These are phyloP conservation scores for Aureobasidium sp. DNA, from an alignment of 2,329 filamentous ascomycete species.

Conservation along the genomic window DNA sequence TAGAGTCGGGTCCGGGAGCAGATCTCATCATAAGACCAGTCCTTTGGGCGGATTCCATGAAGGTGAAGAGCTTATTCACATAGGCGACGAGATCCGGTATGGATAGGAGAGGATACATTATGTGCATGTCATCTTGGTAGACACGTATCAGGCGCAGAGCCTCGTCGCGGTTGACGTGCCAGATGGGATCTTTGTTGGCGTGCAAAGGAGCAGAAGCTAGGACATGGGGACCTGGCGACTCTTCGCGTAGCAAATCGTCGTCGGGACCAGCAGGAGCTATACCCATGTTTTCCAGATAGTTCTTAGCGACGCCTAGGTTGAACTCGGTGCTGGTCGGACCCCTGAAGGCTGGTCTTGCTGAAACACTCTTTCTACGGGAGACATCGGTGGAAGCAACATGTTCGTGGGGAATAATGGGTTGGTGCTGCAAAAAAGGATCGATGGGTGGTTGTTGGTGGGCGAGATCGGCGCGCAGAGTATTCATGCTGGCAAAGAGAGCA, in stretches of 20 bases:
- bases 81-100: conserved; percentile 65
- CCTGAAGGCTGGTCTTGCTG: conserved; percentile 55
- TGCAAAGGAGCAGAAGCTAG: conserved; percentile 29
- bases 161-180: conserved; percentile 69
- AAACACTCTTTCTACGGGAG: conserved; percentile 14
- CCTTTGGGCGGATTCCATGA: conserved; percentile 59
- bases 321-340: conserved; percentile 81
- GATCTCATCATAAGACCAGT: conserved; percentile 49
- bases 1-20: conserved; percentile 48
- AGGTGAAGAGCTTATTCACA: conserved; percentile 60
- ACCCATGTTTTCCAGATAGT: conserved; percentile 81
- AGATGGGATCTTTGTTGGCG: conserved; percentile 64
- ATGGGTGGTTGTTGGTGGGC: conserved; percentile 28
- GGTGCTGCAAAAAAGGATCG: conserved; percentile 28
- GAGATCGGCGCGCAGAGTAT: conserved; percentile 50
- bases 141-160: conserved; percentile 69
- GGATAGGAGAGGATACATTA: conserved; percentile 83
- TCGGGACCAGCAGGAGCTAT: conserved; percentile 53
- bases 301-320: conserved; percentile 78
- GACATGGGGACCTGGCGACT: conserved; percentile 30
- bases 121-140: conserved; percentile 82
- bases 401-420: neutral
- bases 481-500: conserved; percentile 64
- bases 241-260: conserved; percentile 41
- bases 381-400: conserved; percentile 16